phyloP scores from a whole-genome alignment of 306 rosid genomes.

The Quercus engelmannii region DNA sequence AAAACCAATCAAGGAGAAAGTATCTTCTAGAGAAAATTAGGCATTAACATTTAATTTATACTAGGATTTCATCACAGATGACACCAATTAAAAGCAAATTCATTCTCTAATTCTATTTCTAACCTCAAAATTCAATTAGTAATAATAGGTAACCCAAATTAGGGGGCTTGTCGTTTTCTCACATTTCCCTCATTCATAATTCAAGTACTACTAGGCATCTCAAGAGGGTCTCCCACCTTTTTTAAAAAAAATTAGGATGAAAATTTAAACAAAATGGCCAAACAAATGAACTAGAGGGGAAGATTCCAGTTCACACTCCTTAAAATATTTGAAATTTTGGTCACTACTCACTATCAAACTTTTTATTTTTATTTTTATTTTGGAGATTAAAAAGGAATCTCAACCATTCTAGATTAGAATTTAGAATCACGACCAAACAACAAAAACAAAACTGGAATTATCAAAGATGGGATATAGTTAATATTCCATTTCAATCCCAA shows the following conservation, averaged over 20 bases:
- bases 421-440: neutral
- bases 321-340: neutral
- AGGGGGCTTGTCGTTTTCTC: neutral
- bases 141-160: neutral
- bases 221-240: no score
- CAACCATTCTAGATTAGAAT: neutral
- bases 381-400: neutral
- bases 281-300: constrained; percentile 1
- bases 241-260: no score
- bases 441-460: neutral
- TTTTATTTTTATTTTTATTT: neutral
- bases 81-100: neutral
- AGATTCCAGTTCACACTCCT: constrained; percentile 9
- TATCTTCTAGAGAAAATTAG: no score
- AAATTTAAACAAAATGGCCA: neutral
- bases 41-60: no score
- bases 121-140: neutral
- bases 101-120: neutral
- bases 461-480: constrained; percentile 8
- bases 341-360: neutral
- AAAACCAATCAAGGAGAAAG: constrained; percentile 7
- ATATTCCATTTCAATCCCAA: constrained; percentile 27
- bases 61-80: neutral
- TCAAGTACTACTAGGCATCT: neutral
- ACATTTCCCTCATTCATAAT: neutral